Conservation (phyloP, 208 protist genomes). For the Leishmania aethiopica region DNA sequence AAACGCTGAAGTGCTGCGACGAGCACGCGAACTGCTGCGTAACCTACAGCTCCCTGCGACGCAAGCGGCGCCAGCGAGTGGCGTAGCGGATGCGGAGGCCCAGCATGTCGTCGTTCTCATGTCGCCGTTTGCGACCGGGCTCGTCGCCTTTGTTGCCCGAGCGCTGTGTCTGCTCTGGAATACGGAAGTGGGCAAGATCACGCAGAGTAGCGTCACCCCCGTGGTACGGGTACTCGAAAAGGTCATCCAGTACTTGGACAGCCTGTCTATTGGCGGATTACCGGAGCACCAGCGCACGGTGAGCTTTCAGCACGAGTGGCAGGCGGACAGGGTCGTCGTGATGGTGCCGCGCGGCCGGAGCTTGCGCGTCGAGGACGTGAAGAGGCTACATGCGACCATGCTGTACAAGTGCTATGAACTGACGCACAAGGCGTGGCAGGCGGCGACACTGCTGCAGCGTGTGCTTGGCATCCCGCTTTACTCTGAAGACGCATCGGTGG, state of each 20-base stretch:
- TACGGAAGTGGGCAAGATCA: constrained; percentile 40
- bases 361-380: constrained; percentile 49
- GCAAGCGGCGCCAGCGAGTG: constrained; percentile 38
- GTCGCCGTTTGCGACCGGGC: constrained; percentile 68
- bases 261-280: constrained; percentile 28
- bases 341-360: constrained; percentile 32
- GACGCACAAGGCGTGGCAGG: constrained; percentile 60
- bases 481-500: constrained; percentile 53
- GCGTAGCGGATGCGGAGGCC: constrained; percentile 13
- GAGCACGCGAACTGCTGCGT: constrained; percentile 69
- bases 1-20: constrained; percentile 55
- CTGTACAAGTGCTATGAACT: constrained; percentile 50
- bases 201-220: constrained; percentile 14
- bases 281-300: constrained; percentile 31
- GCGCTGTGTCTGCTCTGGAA: constrained; percentile 78
- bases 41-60: constrained; percentile 56
- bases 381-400: constrained; percentile 46
- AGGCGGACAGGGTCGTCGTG: constrained; percentile 45
- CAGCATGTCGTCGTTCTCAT: constrained; percentile 62
- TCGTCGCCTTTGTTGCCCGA: constrained; percentile 66
- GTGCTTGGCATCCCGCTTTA: constrained; percentile 51
- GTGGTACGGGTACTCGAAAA: constrained; percentile 23
- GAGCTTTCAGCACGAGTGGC: constrained; percentile 50
- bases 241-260: constrained; percentile 34
- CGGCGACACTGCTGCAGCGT: constrained; percentile 61